Evolutionary conservation across 176 grass and related monocot genomes (phyloP), one percentile per base, ranked within the genome.

Genomic region (Aegilops tauschii): DNA sequence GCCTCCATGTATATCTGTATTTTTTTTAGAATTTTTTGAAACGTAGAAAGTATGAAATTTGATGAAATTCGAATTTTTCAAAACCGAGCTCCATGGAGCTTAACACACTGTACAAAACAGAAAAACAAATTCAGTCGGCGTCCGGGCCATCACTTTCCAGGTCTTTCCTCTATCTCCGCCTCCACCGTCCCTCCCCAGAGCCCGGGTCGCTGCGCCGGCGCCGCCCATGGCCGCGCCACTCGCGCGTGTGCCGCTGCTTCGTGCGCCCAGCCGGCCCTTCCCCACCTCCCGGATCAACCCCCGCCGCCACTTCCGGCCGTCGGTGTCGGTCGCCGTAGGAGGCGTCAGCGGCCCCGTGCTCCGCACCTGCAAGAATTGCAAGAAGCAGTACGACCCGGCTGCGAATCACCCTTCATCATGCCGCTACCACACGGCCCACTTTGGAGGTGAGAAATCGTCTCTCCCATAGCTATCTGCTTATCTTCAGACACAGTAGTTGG

Each of bases 281-380:
- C 59, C 76, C 14, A 3, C 68, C 49, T 18, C 52, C 36, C 45
- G 10, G 12, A 4, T 66, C 29, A 4, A 10, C 10, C 5, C 27
- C 34, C 85, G 44, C 21, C 28, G 34, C 11, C 76, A 5, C 14
- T 21, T 83, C 83, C 58, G 35, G 2, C 27, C 47, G 14, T 5
- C 21, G 28, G 65, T 61, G 32, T 36, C 68, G 28, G 23, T 36
- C 58, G 73, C 36, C 56, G 65, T 27, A 75, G 84, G 37, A 11
- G 85, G 63, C 44, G 40, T 68, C 0, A 36, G 67, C 5, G 32
- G 36, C 54, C 65, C 70, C 13, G 59, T 78, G 68, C 80, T 92
- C 23, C 88, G 88, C 79, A 97, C 95, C 44, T 97, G 95, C 92
- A 94, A 88, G 92, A 97, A 87, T 39, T 97, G 95, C 90, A 97